These are phyloP conservation scores for Fraxinus floribunda DNA, from an alignment of 305 asterid genomes.

Conservation along the genomic window DNA sequence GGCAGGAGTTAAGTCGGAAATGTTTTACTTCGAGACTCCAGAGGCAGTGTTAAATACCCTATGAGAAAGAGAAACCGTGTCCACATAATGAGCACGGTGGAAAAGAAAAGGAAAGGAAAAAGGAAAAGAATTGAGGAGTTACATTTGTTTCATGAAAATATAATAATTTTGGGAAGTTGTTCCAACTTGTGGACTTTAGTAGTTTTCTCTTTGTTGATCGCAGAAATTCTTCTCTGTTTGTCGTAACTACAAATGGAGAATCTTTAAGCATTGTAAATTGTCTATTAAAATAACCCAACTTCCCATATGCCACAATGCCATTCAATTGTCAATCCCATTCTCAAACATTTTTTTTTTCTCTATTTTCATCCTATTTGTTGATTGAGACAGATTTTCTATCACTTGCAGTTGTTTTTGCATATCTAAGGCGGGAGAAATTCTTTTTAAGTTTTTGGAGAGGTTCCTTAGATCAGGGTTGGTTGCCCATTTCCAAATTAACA, in stretches of 20 bases:
- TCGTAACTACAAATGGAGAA: background rate
- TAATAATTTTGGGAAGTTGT: background rate
- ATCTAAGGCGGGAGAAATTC: background rate
- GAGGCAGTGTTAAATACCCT: background rate
- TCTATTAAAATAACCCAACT: background rate
- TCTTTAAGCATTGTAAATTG: background rate
- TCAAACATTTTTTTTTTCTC: background rate
- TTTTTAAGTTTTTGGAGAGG: background rate
- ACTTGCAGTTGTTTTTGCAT: background rate
- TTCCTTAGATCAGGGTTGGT: background rate
- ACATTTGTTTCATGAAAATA: background rate
- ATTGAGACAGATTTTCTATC: background rate
- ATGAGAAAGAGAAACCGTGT: background rate
- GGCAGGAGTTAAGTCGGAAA: background rate
- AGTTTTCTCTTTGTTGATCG: background rate
- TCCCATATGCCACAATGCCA: background rate
- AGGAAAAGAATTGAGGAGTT: background rate
- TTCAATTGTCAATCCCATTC: background rate
- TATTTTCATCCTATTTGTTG: background rate
- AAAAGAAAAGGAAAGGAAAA: background rate
- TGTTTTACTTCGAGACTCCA: background rate
- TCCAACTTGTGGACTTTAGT: background rate
- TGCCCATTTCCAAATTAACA: background rate
- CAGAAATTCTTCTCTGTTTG: background rate
- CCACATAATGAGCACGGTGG: background rate